These are phyloP conservation scores for Cynanchum wilfordii DNA, from an alignment of 257 asterid species.

Conservation along the genomic window DNA sequence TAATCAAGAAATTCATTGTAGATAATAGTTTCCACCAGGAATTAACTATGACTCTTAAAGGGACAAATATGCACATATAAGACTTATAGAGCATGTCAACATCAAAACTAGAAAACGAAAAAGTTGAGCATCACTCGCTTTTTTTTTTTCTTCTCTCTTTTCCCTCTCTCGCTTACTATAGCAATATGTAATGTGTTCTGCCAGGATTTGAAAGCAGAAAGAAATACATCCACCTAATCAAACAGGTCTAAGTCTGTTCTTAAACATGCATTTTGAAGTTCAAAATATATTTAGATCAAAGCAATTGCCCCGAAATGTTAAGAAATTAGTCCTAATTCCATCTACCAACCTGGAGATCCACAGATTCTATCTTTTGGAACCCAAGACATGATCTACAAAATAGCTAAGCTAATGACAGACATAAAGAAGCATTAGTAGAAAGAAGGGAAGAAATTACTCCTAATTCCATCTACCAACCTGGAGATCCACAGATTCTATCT, in stretches of 20 bases:
- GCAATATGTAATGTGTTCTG: background rate
- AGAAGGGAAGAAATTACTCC: background rate
- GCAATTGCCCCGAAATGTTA: background rate
- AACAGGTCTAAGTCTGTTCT: background rate
- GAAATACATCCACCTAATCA: background rate
- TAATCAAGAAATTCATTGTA: background rate
- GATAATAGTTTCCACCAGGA: background rate
- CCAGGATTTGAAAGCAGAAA: background rate
- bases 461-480: background rate
- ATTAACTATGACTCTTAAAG: background rate
- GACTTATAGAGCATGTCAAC: background rate
- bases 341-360: no score
- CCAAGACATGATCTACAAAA: no score
- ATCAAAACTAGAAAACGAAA: no score
- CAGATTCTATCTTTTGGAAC: no score
- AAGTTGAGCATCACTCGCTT: background rate
- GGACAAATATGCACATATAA: background rate
- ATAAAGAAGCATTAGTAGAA: no score
- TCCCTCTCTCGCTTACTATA: background rate
- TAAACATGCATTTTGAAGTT: background rate
- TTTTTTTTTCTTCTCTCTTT: background rate
- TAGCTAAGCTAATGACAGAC: no score
- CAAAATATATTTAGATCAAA: background rate
- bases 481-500: background rate
- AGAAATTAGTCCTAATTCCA: background rate